Evolutionary conservation across 768 basidiomycete species (phyloP), one percentile per base, ranked within the genome.

Genomic region (Termitomyces sp.): DNA sequence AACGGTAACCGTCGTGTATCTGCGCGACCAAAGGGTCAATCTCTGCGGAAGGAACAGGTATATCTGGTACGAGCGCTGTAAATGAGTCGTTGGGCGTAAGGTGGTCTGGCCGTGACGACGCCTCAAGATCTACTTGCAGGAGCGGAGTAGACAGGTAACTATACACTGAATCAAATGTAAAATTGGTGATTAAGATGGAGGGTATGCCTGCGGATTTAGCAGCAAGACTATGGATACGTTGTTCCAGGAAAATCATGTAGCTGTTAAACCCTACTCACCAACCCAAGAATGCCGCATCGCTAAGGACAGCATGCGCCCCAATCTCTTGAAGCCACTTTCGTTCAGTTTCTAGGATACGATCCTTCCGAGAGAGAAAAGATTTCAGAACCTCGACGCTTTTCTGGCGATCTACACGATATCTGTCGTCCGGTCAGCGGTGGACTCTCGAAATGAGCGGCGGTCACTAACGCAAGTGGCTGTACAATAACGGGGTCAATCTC

Each of bases 111-210:
- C 56, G 65, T 10, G 56, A 56, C n/a, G 58, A 59, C 15, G 64
- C 64, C 31, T 69, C 61, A 9, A 59, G 58, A 44, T 62, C 67
- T 24, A 64, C 58, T 55, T 86, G 81, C n/a, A 79, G 64, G 34
- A 85, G 68, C 4, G 77, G 68, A 0, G 87, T 83, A 4, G 85
- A 81, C 20, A 91, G 84, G 61, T 85, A 90, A 60, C 86, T 88
- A 68, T 86, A 92, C 13, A 90, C 88, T 1, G 89, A 87, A 70
- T 92, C 89, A 69, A 92, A 92, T 0, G 88, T 87, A 67, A 92
- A 92, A 72, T 92, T 92, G 45, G 88, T 90, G 61, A 91, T 79
- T 18, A 92, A 73, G 41, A 85, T 75, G 1, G 86, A 86, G 1
- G 88, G 90, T n/a, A 91, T 74, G 0, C 80, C 77, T 0, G 83